A percentile compares a stretch with the other conserved stretches of the same genome.
Evolutionary conservation across 2,329 filamentous ascomycete genomes (phyloP).

Genomic region (Leptodontidium sp.): DNA sequence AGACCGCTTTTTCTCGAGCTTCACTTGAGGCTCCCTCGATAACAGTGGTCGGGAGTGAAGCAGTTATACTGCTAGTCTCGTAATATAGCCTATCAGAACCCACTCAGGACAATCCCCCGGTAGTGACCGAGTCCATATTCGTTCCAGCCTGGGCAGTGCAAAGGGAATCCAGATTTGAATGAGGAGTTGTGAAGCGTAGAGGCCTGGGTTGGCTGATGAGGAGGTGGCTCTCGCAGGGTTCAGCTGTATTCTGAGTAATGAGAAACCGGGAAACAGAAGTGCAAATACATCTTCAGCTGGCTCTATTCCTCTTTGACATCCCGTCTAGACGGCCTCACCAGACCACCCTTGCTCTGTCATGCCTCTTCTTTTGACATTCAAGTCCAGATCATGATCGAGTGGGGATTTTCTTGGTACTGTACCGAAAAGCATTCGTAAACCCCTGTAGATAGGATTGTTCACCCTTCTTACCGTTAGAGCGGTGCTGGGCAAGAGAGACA

Average conservation of each 20-base stretch:
- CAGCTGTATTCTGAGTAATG: neutral
- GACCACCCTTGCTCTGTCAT: too few relatives aligned
- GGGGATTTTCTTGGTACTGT: too few relatives aligned
- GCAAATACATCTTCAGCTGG: neutral
- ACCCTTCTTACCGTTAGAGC: too few relatives aligned
- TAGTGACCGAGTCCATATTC: slow-evolving; percentile 3
- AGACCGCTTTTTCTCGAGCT: neutral
- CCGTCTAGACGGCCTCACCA: neutral
- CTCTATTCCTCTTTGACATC: neutral
- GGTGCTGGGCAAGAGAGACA: too few relatives aligned
- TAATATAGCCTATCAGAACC: slow-evolving; percentile 8
- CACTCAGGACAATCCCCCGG: neutral
- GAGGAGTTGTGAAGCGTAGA: neutral
- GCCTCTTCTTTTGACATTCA: too few relatives aligned
- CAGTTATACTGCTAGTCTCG: neutral
- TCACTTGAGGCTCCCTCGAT: neutral
- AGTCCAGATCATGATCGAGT: neutral
- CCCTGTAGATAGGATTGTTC: too few relatives aligned
- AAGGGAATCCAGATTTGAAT: neutral
- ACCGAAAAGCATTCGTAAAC: too few relatives aligned
- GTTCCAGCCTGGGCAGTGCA: neutral
- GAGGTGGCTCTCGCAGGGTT: slow-evolving; percentile 3
- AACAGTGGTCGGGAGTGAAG: neutral
- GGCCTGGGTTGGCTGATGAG: neutral
- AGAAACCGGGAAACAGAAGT: neutral